Conservation (phyloP, 176 grass and related monocot genomes). For the Lolium perenne region DNA sequence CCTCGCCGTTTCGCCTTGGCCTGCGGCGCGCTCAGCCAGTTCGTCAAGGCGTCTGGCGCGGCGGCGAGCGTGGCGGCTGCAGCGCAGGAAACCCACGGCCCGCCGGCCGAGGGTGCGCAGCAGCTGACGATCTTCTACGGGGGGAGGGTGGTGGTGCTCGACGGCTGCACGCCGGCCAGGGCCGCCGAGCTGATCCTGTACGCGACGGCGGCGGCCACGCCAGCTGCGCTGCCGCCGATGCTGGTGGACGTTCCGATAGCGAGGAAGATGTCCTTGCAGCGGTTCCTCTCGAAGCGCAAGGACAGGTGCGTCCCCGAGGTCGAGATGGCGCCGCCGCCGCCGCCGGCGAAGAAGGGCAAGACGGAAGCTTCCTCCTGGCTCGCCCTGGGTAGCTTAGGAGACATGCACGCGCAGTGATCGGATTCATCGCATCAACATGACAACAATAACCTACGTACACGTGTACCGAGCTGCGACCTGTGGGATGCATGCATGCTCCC, state of each 20-base stretch:
- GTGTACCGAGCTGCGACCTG: too few relatives aligned
- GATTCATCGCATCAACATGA: neutral
- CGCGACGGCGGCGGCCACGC: conserved; percentile 4
- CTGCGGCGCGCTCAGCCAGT: conserved; percentile 67
- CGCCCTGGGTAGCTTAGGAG: conserved; percentile 30
- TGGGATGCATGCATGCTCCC: too few relatives aligned
- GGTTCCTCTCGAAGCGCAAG: conserved; percentile 91
- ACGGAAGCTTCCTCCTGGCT: conserved; percentile 40
- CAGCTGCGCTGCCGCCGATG: neutral
- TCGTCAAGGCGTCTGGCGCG: conserved; percentile 31
- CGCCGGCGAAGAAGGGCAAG: conserved; percentile 20
- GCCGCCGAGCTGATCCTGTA: conserved; percentile 46
- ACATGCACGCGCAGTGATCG: conserved; percentile 35
- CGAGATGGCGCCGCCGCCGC: neutral
- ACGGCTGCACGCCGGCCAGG: conserved; percentile 59
- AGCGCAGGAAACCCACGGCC: neutral
- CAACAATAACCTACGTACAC: too few relatives aligned
- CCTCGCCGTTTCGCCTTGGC: conserved; percentile 52
- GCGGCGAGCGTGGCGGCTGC: neutral
- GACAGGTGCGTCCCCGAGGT: conserved; percentile 28
- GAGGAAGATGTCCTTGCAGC: conserved; percentile 69
- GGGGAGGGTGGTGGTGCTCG: conserved; percentile 70
- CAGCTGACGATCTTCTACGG: conserved; percentile 84
- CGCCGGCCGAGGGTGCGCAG: neutral
- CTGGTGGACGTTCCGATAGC: conserved; percentile 68